Percentiles rank a stretch among this genome's conserved stretches.
phyloP scores from a whole-genome alignment of 768 basidiomycete genomes.

The Zangia roseola region DNA sequence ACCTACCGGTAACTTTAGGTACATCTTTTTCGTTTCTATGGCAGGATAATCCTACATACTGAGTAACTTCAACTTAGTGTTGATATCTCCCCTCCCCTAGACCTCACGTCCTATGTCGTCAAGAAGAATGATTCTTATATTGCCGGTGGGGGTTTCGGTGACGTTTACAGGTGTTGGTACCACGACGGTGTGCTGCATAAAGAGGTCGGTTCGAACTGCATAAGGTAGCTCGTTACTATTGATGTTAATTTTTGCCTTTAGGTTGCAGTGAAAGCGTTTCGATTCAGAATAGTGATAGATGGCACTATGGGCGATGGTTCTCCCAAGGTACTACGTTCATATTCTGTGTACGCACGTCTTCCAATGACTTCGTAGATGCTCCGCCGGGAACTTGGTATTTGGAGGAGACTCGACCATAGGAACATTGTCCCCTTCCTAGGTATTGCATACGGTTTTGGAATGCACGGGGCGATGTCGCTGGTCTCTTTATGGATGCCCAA shows the following conservation, averaged over 20 bases:
- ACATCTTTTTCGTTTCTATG: too few relatives aligned
- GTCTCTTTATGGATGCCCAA: constrained; percentile 33
- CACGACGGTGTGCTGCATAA: neutral
- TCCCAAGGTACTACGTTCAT: neutral
- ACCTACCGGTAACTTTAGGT: too few relatives aligned
- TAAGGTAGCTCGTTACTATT: too few relatives aligned
- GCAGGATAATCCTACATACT: too few relatives aligned
- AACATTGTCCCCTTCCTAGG: constrained; percentile 24
- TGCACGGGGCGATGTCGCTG: constrained; percentile 19
- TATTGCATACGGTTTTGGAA: constrained; percentile 23
- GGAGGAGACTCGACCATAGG: constrained; percentile 24
- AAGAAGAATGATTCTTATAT: neutral
- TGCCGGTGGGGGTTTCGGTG: too few relatives aligned
- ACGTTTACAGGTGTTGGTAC: constrained; percentile 14
- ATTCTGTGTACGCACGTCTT: too few relatives aligned
- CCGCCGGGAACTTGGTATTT: constrained; percentile 29
- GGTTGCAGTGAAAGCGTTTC: too few relatives aligned
- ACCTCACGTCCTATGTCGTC: constrained; percentile 4
- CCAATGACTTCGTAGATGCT: constrained; percentile 10
- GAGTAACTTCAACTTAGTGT: too few relatives aligned
- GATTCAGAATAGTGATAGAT: constrained; percentile 2
- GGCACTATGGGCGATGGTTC: neutral
- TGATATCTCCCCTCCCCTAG: neutral
- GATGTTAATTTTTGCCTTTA: too few relatives aligned
- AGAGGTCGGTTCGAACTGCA: too few relatives aligned